Conservation (phyloP, 352 stramenopile genomes). For the Globisporangium carolinianum region DNA sequence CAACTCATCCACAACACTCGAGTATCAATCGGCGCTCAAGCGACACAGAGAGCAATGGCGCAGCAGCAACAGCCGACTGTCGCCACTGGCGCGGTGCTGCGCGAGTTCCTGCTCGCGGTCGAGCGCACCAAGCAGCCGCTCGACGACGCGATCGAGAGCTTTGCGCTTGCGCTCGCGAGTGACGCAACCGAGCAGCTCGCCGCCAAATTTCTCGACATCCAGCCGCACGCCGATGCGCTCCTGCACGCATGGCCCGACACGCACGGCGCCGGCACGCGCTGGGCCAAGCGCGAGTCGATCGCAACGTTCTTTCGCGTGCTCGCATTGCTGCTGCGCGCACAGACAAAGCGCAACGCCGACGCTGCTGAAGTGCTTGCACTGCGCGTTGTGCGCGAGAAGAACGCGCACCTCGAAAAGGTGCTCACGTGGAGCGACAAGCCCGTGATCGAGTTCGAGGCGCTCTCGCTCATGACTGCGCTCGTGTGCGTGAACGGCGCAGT, state of each 20-base stretch:
- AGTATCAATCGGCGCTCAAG: too few relatives aligned
- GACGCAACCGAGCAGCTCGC: conserved; percentile 4
- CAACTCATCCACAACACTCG: too few relatives aligned
- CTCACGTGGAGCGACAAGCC: conserved; percentile 85
- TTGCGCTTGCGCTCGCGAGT: conserved; percentile 21
- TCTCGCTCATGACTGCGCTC: conserved; percentile 50
- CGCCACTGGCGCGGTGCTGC: conserved; percentile 24
- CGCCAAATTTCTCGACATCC: conserved; percentile 42
- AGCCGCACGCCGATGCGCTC: conserved; percentile 49
- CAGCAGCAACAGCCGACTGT: too few relatives aligned
- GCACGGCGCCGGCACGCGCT: conserved; percentile 38
- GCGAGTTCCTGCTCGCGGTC: conserved; percentile 57
- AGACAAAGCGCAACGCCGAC: conserved; percentile 17
- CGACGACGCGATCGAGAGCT: conserved; percentile 37
- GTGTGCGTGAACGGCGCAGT: conserved; percentile 28
- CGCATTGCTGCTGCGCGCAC: conserved; percentile 30
- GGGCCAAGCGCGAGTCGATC: conserved; percentile 62
- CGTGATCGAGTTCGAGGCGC: conserved; percentile 59
- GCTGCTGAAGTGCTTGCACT: conserved; percentile 60
- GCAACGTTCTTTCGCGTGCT: conserved; percentile 58
- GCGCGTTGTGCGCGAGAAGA: conserved; percentile 64
- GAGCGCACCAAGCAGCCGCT: conserved; percentile 58
- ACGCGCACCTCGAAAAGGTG: conserved; percentile 52
- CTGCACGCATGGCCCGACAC: conserved; percentile 62
- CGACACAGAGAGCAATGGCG: too few relatives aligned